These are phyloP conservation scores for Salvia rosmarinus DNA, from an alignment of 257 asterid genomes.

Conservation along the genomic window DNA sequence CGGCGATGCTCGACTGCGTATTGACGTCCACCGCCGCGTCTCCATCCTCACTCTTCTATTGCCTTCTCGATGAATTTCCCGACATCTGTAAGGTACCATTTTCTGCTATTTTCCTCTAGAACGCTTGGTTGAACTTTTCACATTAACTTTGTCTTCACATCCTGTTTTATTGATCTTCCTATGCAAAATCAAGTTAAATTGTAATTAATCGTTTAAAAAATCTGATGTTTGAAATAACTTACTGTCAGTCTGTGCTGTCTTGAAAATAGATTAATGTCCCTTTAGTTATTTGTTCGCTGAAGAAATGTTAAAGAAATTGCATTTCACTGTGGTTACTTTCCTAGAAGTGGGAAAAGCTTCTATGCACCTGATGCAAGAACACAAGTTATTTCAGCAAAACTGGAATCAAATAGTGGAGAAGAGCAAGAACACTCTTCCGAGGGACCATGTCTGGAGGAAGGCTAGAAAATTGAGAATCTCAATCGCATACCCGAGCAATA, in stretches of 20 bases:
- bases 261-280: neutral
- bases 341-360: neutral
- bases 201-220: neutral
- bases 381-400: neutral
- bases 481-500: too few species aligned
- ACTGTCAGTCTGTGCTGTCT: neutral
- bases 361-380: neutral
- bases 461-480: too few species aligned
- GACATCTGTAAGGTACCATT: conserved; percentile 53
- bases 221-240: neutral
- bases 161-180: neutral
- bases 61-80: conserved; percentile 61
- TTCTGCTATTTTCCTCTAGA: neutral
- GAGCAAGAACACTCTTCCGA: too few species aligned
- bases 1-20: conserved; percentile 78
- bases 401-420: too few species aligned
- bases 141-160: neutral
- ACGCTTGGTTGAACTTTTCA: too few species aligned
- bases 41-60: conserved; percentile 60
- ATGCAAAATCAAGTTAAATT: neutral
- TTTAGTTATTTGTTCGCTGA: neutral
- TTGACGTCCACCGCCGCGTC: conserved; percentile 60
- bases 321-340: neutral
- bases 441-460: too few species aligned
- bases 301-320: neutral